A percentile compares a stretch with the other conserved stretches of the same genome.
Conservation (phyloP, 768 basidiomycete species). For the Rhodosporidiobolus odoratus region DNA sequence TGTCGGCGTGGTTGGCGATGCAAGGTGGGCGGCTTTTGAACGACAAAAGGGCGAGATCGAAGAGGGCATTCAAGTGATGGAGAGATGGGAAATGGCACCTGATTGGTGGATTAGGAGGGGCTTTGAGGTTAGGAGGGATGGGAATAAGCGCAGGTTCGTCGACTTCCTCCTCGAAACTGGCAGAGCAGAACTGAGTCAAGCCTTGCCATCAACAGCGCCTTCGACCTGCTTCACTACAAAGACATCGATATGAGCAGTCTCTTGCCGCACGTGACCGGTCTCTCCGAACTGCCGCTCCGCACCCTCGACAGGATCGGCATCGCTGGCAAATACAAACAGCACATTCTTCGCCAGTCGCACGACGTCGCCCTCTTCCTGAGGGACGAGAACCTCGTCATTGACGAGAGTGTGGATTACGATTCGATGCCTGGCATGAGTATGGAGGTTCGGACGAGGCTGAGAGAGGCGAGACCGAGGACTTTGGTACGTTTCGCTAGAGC, state of each 20-base stretch:
- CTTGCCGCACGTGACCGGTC: slow-evolving; percentile 51
- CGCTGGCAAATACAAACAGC: slow-evolving; percentile 48
- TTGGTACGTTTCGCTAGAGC: slow-evolving; percentile 52
- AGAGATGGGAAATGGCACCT: slow-evolving; percentile 25
- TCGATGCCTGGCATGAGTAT: slow-evolving; percentile 63
- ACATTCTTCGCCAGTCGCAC: slow-evolving; percentile 65
- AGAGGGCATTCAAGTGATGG: slow-evolving; percentile 17
- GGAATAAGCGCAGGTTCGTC: slow-evolving; percentile 51
- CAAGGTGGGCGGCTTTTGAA: slow-evolving; percentile 47
- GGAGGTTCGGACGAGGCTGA: slow-evolving; percentile 66
- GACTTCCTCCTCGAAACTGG: neutral
- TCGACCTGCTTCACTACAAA: slow-evolving; percentile 63
- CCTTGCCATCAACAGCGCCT: slow-evolving; percentile 55
- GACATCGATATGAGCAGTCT: slow-evolving; percentile 53
- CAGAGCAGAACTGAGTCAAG: no score
- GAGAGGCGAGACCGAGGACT: slow-evolving; percentile 59
- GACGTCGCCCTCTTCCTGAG: slow-evolving; percentile 68
- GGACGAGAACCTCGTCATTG: slow-evolving; percentile 67
- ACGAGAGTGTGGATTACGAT: slow-evolving; percentile 65
- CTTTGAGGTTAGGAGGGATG: slow-evolving; percentile 50
- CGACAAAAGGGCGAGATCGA: slow-evolving; percentile 25
- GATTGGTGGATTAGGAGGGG: slow-evolving; percentile 46
- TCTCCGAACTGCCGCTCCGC: slow-evolving; percentile 54
- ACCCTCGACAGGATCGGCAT: slow-evolving; percentile 62
- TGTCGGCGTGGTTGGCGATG: slow-evolving; percentile 50